These are phyloP conservation scores for Nitzschia inconspicua DNA, from an alignment of 108 stramenopile genomes.

Conservation along the genomic window DNA sequence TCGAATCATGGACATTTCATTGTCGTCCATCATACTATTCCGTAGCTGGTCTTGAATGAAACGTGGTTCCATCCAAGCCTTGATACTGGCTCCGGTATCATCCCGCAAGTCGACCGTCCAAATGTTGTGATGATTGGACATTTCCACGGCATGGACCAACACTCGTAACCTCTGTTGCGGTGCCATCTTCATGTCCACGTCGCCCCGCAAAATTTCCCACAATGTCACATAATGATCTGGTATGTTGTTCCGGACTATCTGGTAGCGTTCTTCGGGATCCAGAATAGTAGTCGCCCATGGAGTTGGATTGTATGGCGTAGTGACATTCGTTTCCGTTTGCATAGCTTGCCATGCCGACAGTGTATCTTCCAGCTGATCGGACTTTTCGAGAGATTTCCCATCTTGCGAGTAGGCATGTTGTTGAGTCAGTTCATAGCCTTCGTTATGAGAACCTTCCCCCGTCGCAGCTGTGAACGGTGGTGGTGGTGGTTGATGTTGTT, in stretches of 20 bases:
- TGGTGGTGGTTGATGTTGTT: slow-evolving; percentile 5
- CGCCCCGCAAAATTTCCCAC: slow-evolving; percentile 20
- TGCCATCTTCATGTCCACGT: slow-evolving; percentile 1
- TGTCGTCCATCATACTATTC: neutral
- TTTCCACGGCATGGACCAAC: slow-evolving; percentile 26
- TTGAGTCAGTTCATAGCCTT: too few species aligned
- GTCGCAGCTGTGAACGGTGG: too few species aligned
- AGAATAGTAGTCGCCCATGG: neutral
- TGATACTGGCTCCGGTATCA: slow-evolving; percentile 36
- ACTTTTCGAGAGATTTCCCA: too few species aligned
- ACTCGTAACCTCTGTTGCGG: slow-evolving; percentile 3
- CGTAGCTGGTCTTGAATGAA: slow-evolving; percentile 28
- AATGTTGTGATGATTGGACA: slow-evolving; percentile 18
- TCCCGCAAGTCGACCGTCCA: slow-evolving; percentile 46
- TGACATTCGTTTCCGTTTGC: slow-evolving; percentile 24
- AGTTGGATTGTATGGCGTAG: slow-evolving; percentile 32
- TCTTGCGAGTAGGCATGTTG: too few species aligned
- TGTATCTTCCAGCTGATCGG: neutral
- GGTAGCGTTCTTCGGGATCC: slow-evolving; percentile 14
- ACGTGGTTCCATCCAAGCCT: slow-evolving; percentile 43
- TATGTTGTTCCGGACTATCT: slow-evolving; percentile 25
- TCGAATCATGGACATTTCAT: slow-evolving; percentile 16
- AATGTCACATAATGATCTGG: slow-evolving; percentile 13
- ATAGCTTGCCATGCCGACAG: slow-evolving; percentile 38
- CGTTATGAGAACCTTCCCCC: too few species aligned